Percentiles rank a stretch among this genome's conserved stretches.
phyloP scores from a whole-genome alignment of 1,139 yeast species.

The Pichia sp. region DNA sequence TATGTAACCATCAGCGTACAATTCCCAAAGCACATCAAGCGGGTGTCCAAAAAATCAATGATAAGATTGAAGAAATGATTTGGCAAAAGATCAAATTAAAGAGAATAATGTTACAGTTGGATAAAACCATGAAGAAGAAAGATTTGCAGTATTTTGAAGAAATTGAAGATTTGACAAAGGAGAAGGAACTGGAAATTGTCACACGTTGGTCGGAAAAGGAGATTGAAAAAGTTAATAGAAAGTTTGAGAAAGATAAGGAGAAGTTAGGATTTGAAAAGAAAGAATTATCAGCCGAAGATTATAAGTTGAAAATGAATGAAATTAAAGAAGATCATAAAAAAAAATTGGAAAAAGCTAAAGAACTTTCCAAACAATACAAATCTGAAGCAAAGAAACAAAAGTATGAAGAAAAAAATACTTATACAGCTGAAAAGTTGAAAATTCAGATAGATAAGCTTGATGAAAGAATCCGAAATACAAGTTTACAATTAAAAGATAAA shows the following conservation, averaged over 20 bases:
- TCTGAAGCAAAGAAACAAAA: slow-evolving; percentile 57
- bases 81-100: slow-evolving; percentile 80
- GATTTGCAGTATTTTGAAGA: slow-evolving; percentile 61
- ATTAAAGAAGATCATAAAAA: slow-evolving; percentile 40
- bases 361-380: slow-evolving; percentile 45
- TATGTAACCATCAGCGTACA: slow-evolving; percentile 96
- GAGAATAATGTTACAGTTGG: slow-evolving; percentile 62
- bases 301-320: slow-evolving; percentile 44
- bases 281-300: slow-evolving; percentile 44
- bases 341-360: slow-evolving; percentile 53
- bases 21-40: slow-evolving; percentile 80
- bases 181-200: slow-evolving; percentile 56
- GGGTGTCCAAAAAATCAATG: slow-evolving; percentile 71
- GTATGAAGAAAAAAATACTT: slow-evolving; percentile 46
- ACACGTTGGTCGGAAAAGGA: slow-evolving; percentile 52
- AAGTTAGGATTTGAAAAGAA: slow-evolving; percentile 43
- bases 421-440: slow-evolving; percentile 66
- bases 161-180: slow-evolving; percentile 60
- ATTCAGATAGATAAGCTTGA: slow-evolving; percentile 70
- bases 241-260: slow-evolving; percentile 35
- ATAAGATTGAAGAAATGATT: slow-evolving; percentile 65
- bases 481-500: slow-evolving; percentile 77
- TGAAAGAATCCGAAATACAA: slow-evolving; percentile 59
- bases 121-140: slow-evolving; percentile 46
- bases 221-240: slow-evolving; percentile 56